Evolutionary conservation across 2,329 filamentous ascomycete genomes (phyloP), one percentile per base, ranked within the genome.

Genomic region (Penicillium sumatraense): DNA sequence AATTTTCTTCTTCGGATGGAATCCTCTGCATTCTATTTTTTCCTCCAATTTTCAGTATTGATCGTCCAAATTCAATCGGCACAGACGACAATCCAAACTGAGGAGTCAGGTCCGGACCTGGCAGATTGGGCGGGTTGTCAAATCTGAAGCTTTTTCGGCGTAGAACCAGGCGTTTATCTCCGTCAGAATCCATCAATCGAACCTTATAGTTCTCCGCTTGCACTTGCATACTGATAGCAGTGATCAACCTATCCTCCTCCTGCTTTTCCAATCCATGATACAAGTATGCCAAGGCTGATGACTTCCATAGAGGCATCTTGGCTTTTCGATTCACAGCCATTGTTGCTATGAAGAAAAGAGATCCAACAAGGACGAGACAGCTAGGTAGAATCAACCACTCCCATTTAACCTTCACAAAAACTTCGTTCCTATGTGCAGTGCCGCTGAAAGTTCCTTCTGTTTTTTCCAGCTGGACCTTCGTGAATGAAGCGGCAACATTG

Each of bases 321-420:
- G 31, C 29, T 45, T 46, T 35, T 41, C 51, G 31, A 18, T 38
- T 50, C 5, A 24, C 13, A 16, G 27, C 13, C n/a, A 45, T 35
- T 2, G 52, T 54, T 21, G 35, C 3, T 7, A 38, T 16, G 8
- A 31, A 35, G 13, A 54, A 54, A 2, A 11, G 16, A 35, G 46
- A 29, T 2, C 35, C 46, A 24, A 36, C 21, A 14, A 50, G 14
- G 8, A 54, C 14, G 5, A 54, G 14, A 7, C 27, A 10, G 13
- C 27, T 21, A 9, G 52, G 52, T 9, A 54, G 16, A 2, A 29
- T 33, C 26, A 54, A 4, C 35, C 35, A 54, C 3, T 20, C 13
- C 52, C 52, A 54, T 1, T n/a, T n/a, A 20, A 54, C 52, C 24
- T 23, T 26, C 2, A 54, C 52, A n/a, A 49, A 54, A 5, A 29